phyloP scores from a whole-genome alignment of 2,329 filamentous ascomycete genomes.

The Geosmithia putterillii region DNA sequence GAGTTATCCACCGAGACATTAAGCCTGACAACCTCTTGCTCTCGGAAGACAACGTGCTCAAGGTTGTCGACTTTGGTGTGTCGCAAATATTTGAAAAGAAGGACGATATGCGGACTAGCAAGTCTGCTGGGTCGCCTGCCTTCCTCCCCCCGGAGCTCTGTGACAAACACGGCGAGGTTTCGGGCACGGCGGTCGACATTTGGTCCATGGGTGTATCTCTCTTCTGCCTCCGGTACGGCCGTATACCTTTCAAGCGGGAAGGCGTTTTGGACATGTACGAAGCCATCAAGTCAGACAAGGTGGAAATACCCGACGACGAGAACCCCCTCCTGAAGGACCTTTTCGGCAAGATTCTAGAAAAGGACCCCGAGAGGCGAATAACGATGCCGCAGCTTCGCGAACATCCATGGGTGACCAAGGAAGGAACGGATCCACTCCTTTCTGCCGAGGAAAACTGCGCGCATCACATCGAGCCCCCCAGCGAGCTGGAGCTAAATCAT shows the following conservation, averaged over 20 bases:
- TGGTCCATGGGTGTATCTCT: slow-evolving; percentile 98
- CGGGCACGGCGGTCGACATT: slow-evolving; percentile 82
- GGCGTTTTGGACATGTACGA: slow-evolving; percentile 81
- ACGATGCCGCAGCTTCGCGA: slow-evolving; percentile 68
- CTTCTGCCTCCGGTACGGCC: slow-evolving; percentile 83
- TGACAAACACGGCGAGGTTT: slow-evolving; percentile 74
- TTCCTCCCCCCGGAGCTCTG: slow-evolving; percentile 93
- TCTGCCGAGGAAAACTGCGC: slow-evolving; percentile 78
- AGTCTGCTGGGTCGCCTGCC: slow-evolving; percentile 87
- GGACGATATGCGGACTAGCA: slow-evolving; percentile 78
- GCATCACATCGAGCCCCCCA: slow-evolving; percentile 68
- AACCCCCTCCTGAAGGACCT: slow-evolving; percentile 63
- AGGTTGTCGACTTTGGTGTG: slow-evolving; percentile 97
- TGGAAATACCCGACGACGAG: slow-evolving; percentile 49
- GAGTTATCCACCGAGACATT: slow-evolving; percentile 91
- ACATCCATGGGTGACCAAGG: slow-evolving; percentile 85
- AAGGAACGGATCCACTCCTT: slow-evolving; percentile 65
- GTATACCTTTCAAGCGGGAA: slow-evolving; percentile 71
- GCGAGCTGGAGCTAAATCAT: slow-evolving; percentile 77
- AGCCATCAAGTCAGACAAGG: slow-evolving; percentile 62
- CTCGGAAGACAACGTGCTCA: slow-evolving; percentile 84
- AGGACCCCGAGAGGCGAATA: slow-evolving; percentile 74
- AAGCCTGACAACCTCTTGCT: slow-evolving; percentile 94
- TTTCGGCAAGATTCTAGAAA: slow-evolving; percentile 63
- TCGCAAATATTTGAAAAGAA: slow-evolving; percentile 94